Evolutionary conservation across 2,329 filamentous ascomycete species (phyloP).

Genomic region (Sodiomyces alkalinus): DNA sequence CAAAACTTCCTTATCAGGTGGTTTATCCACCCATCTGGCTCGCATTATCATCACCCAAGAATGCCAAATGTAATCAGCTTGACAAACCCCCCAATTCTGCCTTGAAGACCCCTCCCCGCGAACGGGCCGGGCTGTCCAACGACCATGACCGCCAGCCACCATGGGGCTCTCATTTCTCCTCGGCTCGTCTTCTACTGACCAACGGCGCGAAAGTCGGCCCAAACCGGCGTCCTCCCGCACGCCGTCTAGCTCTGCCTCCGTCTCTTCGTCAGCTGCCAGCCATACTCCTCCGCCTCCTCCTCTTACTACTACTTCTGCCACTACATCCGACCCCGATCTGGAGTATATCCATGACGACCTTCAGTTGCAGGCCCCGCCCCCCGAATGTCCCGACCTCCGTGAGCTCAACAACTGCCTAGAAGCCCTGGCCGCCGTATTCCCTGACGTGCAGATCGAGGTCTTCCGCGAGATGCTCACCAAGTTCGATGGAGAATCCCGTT

Average conservation of each 20-base stretch:
- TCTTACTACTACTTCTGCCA: constrained; percentile 13
- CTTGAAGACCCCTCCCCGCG: too few relatives aligned
- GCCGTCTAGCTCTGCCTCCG: constrained; percentile 2
- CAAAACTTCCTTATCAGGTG: too few relatives aligned
- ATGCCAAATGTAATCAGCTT: neutral
- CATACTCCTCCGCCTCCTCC: neutral
- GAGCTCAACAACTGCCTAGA: constrained; percentile 57
- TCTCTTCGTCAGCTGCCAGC: neutral
- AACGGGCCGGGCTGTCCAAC: too few relatives aligned
- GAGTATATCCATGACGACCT: constrained; percentile 41
- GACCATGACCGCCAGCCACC: constrained; percentile 6
- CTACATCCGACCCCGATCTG: constrained; percentile 11
- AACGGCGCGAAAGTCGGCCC: constrained; percentile 1
- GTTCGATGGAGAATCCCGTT: constrained; percentile 60
- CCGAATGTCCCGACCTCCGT: constrained; percentile 45
- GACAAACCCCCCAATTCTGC: too few relatives aligned
- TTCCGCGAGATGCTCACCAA: constrained; percentile 67
- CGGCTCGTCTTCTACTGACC: constrained; percentile 7
- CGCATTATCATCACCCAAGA: neutral
- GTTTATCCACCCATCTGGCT: too few relatives aligned
- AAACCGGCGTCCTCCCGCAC: constrained; percentile 1
- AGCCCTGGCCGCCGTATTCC: constrained; percentile 57
- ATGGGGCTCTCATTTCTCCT: constrained; percentile 9
- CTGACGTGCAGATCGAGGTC: constrained; percentile 67
- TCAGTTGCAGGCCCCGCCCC: constrained; percentile 30